Conservation (phyloP, 2,329 filamentous ascomycete genomes). For the Ceratocystis smalleyi region DNA sequence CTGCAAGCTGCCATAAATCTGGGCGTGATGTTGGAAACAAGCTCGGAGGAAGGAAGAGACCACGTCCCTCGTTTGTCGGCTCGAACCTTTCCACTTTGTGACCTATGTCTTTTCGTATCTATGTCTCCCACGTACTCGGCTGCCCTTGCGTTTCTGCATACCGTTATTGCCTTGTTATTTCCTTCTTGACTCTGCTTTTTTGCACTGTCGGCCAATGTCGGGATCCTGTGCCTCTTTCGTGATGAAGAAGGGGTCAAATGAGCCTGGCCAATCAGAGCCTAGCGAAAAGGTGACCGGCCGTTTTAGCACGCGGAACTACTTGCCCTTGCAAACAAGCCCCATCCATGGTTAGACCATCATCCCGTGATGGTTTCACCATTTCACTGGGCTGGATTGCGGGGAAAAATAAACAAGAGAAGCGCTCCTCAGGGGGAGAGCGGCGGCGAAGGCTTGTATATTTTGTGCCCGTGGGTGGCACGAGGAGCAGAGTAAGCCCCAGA, state of each 20-base stretch:
- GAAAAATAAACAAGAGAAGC: neutral
- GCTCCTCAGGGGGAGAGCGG: neutral
- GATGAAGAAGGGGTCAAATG: neutral
- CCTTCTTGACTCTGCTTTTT: neutral
- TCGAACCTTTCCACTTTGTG: neutral
- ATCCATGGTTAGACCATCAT: neutral
- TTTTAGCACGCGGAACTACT: neutral
- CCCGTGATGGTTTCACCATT: conserved; percentile 5
- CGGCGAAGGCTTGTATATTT: neutral
- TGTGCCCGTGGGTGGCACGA: too few species aligned
- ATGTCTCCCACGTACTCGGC: neutral
- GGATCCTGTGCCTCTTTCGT: neutral
- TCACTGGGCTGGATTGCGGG: neutral
- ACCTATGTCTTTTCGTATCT: neutral
- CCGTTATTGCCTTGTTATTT: conserved; percentile 1
- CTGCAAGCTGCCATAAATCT: neutral
- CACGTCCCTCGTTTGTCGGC: neutral
- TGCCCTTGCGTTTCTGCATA: neutral
- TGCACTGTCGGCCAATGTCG: neutral
- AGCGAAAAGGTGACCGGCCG: neutral
- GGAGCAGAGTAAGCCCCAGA: too few species aligned
- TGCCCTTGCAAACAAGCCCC: neutral
- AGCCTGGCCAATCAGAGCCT: neutral
- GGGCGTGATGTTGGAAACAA: neutral
- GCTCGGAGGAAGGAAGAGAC: neutral